Base-by-base conservation (phyloP, 2,329 filamentous ascomycete species). In the Penicillium occitanis region DNA sequence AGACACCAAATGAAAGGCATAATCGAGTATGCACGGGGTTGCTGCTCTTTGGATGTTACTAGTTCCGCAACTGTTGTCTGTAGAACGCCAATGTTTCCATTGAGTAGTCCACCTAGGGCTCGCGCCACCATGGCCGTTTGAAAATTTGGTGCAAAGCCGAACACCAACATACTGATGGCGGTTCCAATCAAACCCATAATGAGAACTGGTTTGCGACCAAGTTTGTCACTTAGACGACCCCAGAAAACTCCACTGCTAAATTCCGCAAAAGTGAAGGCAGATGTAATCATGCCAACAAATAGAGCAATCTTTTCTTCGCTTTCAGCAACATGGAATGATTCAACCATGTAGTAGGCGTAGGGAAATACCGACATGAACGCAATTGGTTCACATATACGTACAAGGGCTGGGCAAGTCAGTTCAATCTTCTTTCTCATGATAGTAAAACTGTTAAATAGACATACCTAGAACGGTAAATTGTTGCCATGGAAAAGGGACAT, bases 331-430 rank as follows among this genome's bases (percentile, higher is more conserved):
- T 91, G 84, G 80, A 98, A 98, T 68, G 93, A 92, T 73, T 93
- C 85, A 72, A 98, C 90, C 95, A 99, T 98, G 83, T 91, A 94
- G 82, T 97, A 98, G 72, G 96, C 93, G 79, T 98, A 99, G 1
- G 95, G 95, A 77, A 99, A 98, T 72, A 98, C 97, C 63, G 93
- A 97, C 92, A 97, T 98, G 84, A 99, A 98, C 5, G 95, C 95
- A 78, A 99, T 98, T 62, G 95, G 95, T 78, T 99, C 95, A 84
- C 93, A 97, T 82, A 99, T 94, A 75, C 95, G 90, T 81, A 93
- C 97, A 74, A 97, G 85, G 55, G 93, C 93, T 96, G 67, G 30
- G 10, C 2, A 42, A 22, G 53, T 57, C 62, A 64, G 33, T 44
- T 14, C 14, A 35, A 8, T 14, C n/a, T 33, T 10, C 7, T 25